Conservation (phyloP, 352 stramenopile species). For the Globisporangium viniferum region DNA sequence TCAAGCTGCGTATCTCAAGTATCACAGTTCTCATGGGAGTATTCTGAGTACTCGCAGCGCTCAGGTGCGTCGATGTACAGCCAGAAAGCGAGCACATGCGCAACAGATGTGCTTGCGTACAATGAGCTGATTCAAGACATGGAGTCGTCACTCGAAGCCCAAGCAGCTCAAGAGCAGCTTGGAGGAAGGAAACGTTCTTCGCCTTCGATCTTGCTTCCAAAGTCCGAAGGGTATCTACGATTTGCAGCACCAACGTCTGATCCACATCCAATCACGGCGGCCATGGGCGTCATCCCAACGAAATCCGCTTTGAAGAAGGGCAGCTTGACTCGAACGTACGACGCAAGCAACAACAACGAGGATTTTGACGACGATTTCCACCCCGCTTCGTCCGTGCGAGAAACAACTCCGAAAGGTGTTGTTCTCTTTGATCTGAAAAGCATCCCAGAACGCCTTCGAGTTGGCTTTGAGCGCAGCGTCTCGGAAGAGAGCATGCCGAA, state of each 20-base stretch:
- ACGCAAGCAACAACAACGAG: slow-evolving; percentile 11
- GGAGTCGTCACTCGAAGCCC: slow-evolving; percentile 27
- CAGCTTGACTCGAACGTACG: neutral
- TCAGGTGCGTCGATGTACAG: slow-evolving; percentile 38
- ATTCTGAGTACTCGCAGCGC: slow-evolving; percentile 24
- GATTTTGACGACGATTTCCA: slow-evolving; percentile 15
- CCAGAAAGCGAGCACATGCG: slow-evolving; percentile 47
- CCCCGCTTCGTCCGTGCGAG: slow-evolving; percentile 9
- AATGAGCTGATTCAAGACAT: slow-evolving; percentile 68
- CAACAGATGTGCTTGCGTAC: slow-evolving; percentile 55
- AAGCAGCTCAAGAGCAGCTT: neutral
- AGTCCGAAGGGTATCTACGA: slow-evolving; percentile 5
- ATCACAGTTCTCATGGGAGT: slow-evolving; percentile 22
- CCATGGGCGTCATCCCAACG: slow-evolving; percentile 8
- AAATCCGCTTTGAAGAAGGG: slow-evolving; percentile 12
- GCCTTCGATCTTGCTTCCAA: neutral
- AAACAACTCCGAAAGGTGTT: slow-evolving; percentile 26
- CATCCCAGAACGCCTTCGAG: slow-evolving; percentile 21
- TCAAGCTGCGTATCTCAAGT: slow-evolving; percentile 25
- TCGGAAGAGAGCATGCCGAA: slow-evolving; percentile 1
- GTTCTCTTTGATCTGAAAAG: slow-evolving; percentile 49
- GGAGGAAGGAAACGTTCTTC: neutral
- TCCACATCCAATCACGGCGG: neutral
- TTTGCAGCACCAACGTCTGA: slow-evolving; percentile 3
- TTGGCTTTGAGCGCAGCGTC: slow-evolving; percentile 13